A percentile compares a stretch with the other conserved stretches of the same genome.
Conservation (phyloP, 2,329 filamentous ascomycete species). For the Gliomastix tumulicola region DNA sequence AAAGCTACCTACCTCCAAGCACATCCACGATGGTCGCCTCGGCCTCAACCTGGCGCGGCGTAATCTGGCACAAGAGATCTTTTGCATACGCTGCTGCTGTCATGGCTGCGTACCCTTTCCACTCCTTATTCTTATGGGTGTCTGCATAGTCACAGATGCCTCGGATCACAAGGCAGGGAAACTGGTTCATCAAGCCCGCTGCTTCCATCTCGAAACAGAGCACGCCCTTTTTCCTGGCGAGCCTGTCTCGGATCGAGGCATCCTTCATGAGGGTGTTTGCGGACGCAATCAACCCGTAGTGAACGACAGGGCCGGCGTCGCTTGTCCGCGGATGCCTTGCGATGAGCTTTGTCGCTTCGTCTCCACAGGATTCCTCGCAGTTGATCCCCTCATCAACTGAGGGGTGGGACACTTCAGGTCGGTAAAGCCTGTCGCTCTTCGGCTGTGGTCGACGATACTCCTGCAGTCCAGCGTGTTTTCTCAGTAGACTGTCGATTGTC, state of each 20-base stretch:
- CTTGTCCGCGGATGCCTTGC: neutral
- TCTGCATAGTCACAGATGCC: constrained; percentile 28
- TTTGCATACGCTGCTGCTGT: constrained; percentile 17
- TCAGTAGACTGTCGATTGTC: neutral
- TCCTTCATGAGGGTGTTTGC: constrained; percentile 25
- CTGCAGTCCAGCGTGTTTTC: no score
- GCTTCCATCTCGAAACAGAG: constrained; percentile 11
- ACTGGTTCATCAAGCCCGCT: constrained; percentile 6
- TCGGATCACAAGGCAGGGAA: constrained; percentile 22
- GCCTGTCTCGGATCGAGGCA: constrained; percentile 18
- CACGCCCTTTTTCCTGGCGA: constrained; percentile 11
- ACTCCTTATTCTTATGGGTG: constrained; percentile 24
- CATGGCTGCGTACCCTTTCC: constrained; percentile 8
- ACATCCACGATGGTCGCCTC: neutral
- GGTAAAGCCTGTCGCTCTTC: neutral
- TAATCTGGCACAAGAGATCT: constrained; percentile 1
- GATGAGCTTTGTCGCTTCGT: neutral
- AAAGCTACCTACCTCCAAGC: constrained; percentile 1
- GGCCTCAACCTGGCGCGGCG: neutral
- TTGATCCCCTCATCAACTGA: no score
- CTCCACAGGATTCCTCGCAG: neutral
- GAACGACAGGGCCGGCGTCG: constrained; percentile 4
- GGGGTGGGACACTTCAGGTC: neutral
- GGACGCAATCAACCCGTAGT: constrained; percentile 26
- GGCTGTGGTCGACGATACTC: neutral